These are phyloP conservation scores for Sordaria brevicollis DNA, from an alignment of 495 filamentous ascomycete genomes.

Conservation along the genomic window DNA sequence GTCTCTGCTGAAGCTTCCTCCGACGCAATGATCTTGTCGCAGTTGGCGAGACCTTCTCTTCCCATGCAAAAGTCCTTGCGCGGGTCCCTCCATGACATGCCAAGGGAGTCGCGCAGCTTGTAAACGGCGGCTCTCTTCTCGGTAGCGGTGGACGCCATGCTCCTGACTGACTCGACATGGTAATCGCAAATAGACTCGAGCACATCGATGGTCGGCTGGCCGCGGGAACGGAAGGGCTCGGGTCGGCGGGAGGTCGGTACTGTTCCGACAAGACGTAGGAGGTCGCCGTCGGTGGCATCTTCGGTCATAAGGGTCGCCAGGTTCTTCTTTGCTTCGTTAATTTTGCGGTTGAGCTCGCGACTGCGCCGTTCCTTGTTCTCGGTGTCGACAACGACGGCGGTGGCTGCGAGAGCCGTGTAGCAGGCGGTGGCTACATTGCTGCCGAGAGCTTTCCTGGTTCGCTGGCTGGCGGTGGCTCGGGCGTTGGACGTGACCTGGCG, in stretches of 20 bases:
- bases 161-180: background rate
- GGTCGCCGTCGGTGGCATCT: conserved; percentile 9
- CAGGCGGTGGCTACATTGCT: conserved; percentile 58
- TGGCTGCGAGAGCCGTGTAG: conserved; percentile 62
- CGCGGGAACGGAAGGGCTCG: background rate
- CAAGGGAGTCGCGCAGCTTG: background rate
- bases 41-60: background rate
- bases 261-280: conserved; percentile 4
- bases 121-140: background rate
- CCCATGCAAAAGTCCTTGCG: background rate
- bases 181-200: conserved; percentile 4
- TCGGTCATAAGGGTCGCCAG: conserved; percentile 7
- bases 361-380: conserved; percentile 50
- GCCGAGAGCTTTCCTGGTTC: conserved; percentile 40
- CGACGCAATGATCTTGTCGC: conserved; percentile 1
- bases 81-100: background rate
- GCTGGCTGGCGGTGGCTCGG: conserved; percentile 18
- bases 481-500: conserved; percentile 24
- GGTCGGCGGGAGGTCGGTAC: background rate
- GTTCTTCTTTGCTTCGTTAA: conserved; percentile 32
- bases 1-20: conserved; percentile 1
- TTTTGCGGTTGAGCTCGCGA: conserved; percentile 50
- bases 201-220: background rate
- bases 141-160: background rate
- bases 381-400: conserved; percentile 58